Evolutionary conservation across 2,329 filamentous ascomycete genomes (phyloP).

Genomic region (Cephalotrichum gorgonifer): DNA sequence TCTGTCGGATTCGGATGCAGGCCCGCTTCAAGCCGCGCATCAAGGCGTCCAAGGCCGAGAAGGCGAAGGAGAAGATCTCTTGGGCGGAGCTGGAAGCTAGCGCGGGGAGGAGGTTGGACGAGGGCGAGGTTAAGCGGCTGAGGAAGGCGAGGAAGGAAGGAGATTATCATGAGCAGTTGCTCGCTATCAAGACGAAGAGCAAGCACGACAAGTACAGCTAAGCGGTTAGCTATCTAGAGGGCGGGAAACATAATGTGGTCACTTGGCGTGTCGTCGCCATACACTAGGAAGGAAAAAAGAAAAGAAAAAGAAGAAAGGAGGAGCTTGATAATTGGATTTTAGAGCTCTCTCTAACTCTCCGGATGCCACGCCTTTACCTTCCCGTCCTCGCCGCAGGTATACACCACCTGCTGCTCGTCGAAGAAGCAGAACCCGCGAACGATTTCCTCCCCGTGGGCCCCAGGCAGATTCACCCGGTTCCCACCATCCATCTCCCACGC

Average conservation of each 20-base stretch:
- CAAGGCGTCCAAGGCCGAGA: constrained; percentile 72
- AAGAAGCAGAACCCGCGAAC: constrained; percentile 55
- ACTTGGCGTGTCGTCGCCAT: no score
- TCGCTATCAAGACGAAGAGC: constrained; percentile 81
- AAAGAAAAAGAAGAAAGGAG: no score
- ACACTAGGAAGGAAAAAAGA: no score
- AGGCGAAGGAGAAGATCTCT: constrained; percentile 75
- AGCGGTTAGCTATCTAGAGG: background rate
- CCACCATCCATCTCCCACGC: constrained; percentile 45
- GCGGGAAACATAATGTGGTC: background rate
- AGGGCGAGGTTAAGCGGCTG: constrained; percentile 76
- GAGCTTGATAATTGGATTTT: background rate
- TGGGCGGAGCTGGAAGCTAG: constrained; percentile 74
- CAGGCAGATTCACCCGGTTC: constrained; percentile 47
- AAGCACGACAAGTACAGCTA: constrained; percentile 77
- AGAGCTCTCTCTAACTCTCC: constrained; percentile 8
- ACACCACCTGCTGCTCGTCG: constrained; percentile 47
- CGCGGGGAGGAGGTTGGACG: constrained; percentile 64
- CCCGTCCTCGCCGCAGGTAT: constrained; percentile 49
- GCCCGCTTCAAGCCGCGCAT: constrained; percentile 82
- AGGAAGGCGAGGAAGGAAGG: constrained; percentile 79
- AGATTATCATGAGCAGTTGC: constrained; percentile 76
- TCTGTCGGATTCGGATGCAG: constrained; percentile 82
- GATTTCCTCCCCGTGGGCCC: constrained; percentile 54
- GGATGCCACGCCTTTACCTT: constrained; percentile 45